These are phyloP conservation scores for Bipolaris sorokiniana DNA, from an alignment of 2,329 filamentous ascomycete species.

Conservation along the genomic window DNA sequence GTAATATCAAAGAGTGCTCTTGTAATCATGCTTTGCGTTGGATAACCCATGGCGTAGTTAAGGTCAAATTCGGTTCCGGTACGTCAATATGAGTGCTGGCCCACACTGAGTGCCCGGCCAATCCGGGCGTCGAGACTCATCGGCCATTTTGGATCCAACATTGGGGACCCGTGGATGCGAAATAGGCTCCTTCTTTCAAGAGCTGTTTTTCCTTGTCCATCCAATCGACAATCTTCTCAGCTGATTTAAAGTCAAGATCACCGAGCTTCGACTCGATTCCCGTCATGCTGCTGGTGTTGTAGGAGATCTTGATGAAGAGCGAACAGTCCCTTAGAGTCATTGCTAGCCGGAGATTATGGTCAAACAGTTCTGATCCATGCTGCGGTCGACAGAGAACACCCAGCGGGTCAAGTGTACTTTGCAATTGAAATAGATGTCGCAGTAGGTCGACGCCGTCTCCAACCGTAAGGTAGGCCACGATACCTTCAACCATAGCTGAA, in stretches of 20 bases:
- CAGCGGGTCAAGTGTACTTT: constrained; percentile 47
- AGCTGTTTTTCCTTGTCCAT: constrained; percentile 49
- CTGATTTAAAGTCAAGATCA: constrained; percentile 56
- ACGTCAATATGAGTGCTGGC: neutral
- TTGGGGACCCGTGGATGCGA: neutral
- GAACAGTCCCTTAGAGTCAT: constrained; percentile 59
- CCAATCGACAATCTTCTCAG: constrained; percentile 52
- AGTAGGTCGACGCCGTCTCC: constrained; percentile 48
- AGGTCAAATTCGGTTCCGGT: neutral
- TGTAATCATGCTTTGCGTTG: neutral
- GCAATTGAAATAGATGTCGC: constrained; percentile 44
- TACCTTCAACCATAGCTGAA: constrained; percentile 15
- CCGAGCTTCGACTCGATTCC: constrained; percentile 52
- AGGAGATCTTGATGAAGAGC: constrained; percentile 48
- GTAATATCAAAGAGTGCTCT: neutral
- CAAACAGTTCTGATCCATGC: constrained; percentile 5
- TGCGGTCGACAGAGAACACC: constrained; percentile 33
- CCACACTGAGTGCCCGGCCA: neutral
- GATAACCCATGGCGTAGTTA: neutral
- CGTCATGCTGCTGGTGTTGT: constrained; percentile 4
- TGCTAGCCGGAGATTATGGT: constrained; percentile 41
- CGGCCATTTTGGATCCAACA: constrained; percentile 11
- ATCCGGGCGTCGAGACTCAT: neutral
- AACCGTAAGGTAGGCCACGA: constrained; percentile 33
- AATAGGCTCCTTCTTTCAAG: constrained; percentile 5